phyloP scores from a whole-genome alignment of 1,284 basidiomycete species.

The Ceratobasidium theobromae region DNA sequence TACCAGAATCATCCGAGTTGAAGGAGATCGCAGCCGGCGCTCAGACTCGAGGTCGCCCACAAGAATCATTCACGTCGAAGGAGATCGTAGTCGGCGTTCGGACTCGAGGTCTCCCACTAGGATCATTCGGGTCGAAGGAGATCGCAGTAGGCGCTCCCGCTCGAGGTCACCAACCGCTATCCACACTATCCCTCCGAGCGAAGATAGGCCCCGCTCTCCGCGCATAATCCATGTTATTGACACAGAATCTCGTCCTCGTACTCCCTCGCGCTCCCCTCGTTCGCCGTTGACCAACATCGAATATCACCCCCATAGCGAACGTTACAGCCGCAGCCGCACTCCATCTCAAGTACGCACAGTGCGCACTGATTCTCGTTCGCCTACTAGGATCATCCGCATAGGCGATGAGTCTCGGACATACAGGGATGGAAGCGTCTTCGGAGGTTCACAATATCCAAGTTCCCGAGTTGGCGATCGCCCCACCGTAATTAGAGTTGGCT shows the following conservation, averaged over 20 bases:
- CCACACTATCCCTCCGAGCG: too few relatives aligned
- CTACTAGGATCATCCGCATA: constrained; percentile 7
- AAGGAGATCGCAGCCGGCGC: neutral
- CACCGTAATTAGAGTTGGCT: constrained; percentile 17
- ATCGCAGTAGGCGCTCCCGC: neutral
- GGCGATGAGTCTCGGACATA: neutral
- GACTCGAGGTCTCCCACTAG: neutral
- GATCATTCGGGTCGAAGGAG: neutral
- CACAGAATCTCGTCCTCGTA: neutral
- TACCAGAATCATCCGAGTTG: neutral
- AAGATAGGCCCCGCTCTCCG: too few relatives aligned
- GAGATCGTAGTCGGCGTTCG: neutral
- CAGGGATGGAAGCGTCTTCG: constrained; percentile 3
- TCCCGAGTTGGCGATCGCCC: constrained; percentile 20
- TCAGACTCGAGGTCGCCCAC: neutral
- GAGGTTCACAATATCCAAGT: constrained; percentile 7
- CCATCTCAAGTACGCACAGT: constrained; percentile 1
- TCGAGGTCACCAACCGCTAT: too few relatives aligned
- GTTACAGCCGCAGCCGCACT: constrained; percentile 4
- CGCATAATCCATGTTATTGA: neutral
- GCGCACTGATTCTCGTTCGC: constrained; percentile 8
- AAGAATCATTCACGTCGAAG: neutral
- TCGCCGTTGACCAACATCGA: neutral
- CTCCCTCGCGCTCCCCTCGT: constrained; percentile 2
- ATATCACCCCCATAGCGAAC: neutral